phyloP scores from a whole-genome alignment of 176 grass and related monocot genomes.

The Bothriochloa decipiens region DNA sequence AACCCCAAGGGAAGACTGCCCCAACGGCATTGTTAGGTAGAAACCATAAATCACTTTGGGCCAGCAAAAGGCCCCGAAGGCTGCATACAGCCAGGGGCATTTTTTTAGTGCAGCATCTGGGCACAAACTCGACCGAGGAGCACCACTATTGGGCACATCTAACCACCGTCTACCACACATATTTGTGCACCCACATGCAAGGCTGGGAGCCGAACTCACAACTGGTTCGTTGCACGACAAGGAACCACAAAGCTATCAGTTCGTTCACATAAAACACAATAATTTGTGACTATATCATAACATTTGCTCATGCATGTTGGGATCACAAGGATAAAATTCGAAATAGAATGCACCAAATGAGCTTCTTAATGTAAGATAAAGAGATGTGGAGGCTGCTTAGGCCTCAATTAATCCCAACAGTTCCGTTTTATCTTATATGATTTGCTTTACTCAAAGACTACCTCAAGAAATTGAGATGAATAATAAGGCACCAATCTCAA shows the following conservation, averaged over 20 bases:
- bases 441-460: not conserved
- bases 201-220: not conserved
- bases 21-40: not conserved
- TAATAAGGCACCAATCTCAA: not conserved
- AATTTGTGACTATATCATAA: constrained; percentile 15
- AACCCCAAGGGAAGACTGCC: not conserved
- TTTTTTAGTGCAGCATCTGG: not conserved
- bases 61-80: not conserved
- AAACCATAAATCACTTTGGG: not conserved
- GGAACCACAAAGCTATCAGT: not conserved
- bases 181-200: not conserved
- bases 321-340: constrained; percentile 10
- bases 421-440: not conserved
- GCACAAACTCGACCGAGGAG: not conserved
- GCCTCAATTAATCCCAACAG: not conserved
- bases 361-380: constrained; percentile 26
- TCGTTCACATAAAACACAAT: not conserved
- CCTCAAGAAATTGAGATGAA: not conserved
- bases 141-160: not conserved
- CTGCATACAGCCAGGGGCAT: not conserved
- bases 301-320: constrained; percentile 14
- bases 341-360: not conserved
- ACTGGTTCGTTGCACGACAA: not conserved
- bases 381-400: constrained; percentile 7
- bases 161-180: not conserved